These are phyloP conservation scores for Boletus pseudo-olivaceus DNA, from an alignment of 768 basidiomycete species.

Conservation along the genomic window DNA sequence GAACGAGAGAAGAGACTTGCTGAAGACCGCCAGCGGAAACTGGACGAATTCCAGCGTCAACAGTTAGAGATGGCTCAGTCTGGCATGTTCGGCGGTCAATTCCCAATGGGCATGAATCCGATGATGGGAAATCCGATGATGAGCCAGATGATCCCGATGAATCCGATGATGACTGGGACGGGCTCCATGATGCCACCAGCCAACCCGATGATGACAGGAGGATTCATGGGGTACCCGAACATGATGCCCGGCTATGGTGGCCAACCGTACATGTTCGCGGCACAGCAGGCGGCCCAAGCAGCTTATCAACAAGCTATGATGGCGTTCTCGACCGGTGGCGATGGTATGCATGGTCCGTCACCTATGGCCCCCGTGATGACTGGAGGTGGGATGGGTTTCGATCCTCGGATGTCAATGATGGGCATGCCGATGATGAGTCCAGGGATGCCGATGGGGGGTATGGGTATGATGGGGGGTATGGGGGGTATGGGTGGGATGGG, in stretches of 20 bases:
- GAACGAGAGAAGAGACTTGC: slow-evolving; percentile 90
- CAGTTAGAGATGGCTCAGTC: slow-evolving; percentile 90
- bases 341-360: slow-evolving; percentile 36
- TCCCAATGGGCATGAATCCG: slow-evolving; percentile 50
- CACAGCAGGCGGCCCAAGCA: slow-evolving; percentile 75
- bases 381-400: slow-evolving; percentile 52
- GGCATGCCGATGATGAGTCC: slow-evolving; percentile 66
- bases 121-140: slow-evolving; percentile 74
- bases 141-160: slow-evolving; percentile 46
- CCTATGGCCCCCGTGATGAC: slow-evolving; percentile 57
- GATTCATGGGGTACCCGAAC: slow-evolving; percentile 40
- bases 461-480: slow-evolving; percentile 43
- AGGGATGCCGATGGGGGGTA: slow-evolving; percentile 31
- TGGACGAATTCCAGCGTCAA: slow-evolving; percentile 85
- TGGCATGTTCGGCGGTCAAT: slow-evolving; percentile 60
- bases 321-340: slow-evolving; percentile 74
- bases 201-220: slow-evolving; percentile 53
- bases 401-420: slow-evolving; percentile 84
- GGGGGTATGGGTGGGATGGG: slow-evolving; percentile 40
- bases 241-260: slow-evolving; percentile 45
- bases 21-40: slow-evolving; percentile 88
- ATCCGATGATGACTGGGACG: slow-evolving; percentile 55
- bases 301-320: slow-evolving; percentile 91
- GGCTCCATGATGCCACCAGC: slow-evolving; percentile 46
- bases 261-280: slow-evolving; percentile 82